Evolutionary conservation across 1,284 basidiomycete species (phyloP), one percentile per base, ranked within the genome.

Genomic region (Pseudozyma thailandica): DNA sequence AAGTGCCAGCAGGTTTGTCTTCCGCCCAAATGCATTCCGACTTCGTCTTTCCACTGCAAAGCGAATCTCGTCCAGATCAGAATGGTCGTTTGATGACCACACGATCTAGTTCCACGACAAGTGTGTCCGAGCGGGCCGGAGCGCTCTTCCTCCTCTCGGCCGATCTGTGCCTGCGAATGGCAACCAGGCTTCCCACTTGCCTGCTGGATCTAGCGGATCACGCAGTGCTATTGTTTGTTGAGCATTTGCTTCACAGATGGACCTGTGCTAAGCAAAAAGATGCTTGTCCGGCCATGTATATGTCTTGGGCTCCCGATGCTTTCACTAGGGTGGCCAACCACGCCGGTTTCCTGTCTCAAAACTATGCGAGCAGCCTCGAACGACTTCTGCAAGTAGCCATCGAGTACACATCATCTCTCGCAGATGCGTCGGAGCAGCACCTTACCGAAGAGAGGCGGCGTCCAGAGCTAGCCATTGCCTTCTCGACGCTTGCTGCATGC

Each of bases 161-260:
- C 39, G 57, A 65, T 20, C 42, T 71, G 2, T 60, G 57, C n/a
- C 50, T 71, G 7, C 48, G 54, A 16, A 37, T 71, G 2, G 61
- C 68, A 5, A 26, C 28, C 15, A 43, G 37, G n/a, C 56, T 56
- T 25, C 53, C 61, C 3, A 42, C 50, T 27, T 52, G 49, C 27
- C 37, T 64, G 6, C 27, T 65, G 26, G 61, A 71, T 26, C 35
- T 71, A 16, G 57, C 57, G 7, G 68, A 71, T 13, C 48, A 60
- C 20, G 61, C 57, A 10, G 44, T 61, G 16, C 53, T 60, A 6
- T 25, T 62, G 18, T 31, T 71, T 16, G 41, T 39, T 46, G 57
- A 71, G 43, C 56, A 64, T 43, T 21, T 57, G n/a, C 49, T 49
- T 8, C 68, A 71, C 35, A 31, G 37, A 13, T 71, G 68, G 68